A percentile compares a stretch with the other conserved stretches of the same genome.
Conservation (phyloP, 2,329 filamentous ascomycete species). For the Parastagonospora nodorum region DNA sequence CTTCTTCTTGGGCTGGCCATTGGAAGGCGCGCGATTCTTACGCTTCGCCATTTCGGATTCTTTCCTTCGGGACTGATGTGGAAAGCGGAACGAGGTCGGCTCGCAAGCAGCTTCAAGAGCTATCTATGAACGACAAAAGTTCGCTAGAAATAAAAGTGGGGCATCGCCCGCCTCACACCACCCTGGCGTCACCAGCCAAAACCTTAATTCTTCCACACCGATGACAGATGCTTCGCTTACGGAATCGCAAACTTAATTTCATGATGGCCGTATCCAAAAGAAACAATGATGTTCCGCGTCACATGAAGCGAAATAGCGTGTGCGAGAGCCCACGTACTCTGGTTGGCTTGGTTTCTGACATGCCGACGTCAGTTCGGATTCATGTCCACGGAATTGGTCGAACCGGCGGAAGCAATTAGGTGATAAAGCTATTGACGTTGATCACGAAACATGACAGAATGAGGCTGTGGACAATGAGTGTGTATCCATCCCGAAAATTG, state of each 20-base stretch:
- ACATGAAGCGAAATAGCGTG: too few relatives aligned
- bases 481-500: too few relatives aligned
- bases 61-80: not conserved
- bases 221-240: not conserved
- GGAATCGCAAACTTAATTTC: too few relatives aligned
- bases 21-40: constrained; percentile 47
- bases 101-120: not conserved
- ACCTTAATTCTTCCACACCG: constrained; percentile 6
- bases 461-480: too few relatives aligned
- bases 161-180: constrained; percentile 15
- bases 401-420: too few relatives aligned
- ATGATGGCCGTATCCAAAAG: not conserved
- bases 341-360: too few relatives aligned
- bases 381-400: too few relatives aligned
- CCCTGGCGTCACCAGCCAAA: constrained; percentile 7
- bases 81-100: not conserved
- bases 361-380: too few relatives aligned
- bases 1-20: constrained; percentile 52
- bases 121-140: not conserved
- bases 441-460: too few relatives aligned
- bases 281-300: not conserved
- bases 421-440: too few relatives aligned
- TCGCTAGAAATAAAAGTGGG: constrained; percentile 18
- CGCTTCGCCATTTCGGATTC: constrained; percentile 42
- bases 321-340: too few relatives aligned